Percentiles rank a stretch among this genome's conserved stretches.
phyloP scores from a whole-genome alignment of 805 yeast genomes.

The Yamadazyma olivae region DNA sequence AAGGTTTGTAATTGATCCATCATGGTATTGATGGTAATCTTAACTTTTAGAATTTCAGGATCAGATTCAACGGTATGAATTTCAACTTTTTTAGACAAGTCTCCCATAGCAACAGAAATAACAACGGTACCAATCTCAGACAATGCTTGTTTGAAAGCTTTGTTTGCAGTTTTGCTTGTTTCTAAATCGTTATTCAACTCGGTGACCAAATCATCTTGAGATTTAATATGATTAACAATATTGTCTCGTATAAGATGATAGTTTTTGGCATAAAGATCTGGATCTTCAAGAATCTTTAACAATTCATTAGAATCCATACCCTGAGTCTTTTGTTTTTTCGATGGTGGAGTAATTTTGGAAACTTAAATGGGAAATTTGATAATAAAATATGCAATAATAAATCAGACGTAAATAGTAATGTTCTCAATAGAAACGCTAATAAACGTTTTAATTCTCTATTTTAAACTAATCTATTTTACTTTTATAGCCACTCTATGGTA shows the following conservation, averaged over 20 bases:
- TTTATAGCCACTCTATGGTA: no score
- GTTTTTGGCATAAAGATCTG: slow-evolving; percentile 27
- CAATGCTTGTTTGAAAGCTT: slow-evolving; percentile 68
- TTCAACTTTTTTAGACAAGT: slow-evolving; percentile 74
- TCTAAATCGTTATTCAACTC: slow-evolving; percentile 29
- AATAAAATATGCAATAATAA: no score
- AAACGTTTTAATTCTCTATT: no score
- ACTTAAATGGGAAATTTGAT: no score
- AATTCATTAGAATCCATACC: slow-evolving; percentile 32
- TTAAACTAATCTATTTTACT: no score
- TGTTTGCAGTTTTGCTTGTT: slow-evolving; percentile 51
- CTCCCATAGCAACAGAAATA: slow-evolving; percentile 87
- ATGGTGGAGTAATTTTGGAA: slow-evolving; percentile 17
- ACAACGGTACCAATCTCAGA: slow-evolving; percentile 84
- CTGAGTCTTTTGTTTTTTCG: slow-evolving; percentile 13
- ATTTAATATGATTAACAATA: slow-evolving; percentile 23
- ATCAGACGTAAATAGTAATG: no score
- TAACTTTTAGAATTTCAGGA: slow-evolving; percentile 77
- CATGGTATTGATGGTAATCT: slow-evolving; percentile 81
- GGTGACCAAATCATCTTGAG: slow-evolving; percentile 26
- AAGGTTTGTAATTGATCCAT: slow-evolving; percentile 83
- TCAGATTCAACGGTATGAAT: slow-evolving; percentile 69
- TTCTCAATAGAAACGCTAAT: no score
- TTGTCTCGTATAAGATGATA: slow-evolving; percentile 29
- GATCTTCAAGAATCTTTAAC: slow-evolving; percentile 37